Percentiles rank a stretch among this genome's conserved stretches.
Evolutionary conservation across 2,329 filamentous ascomycete species (phyloP).

Genomic region (Verticillium albo-atrum): DNA sequence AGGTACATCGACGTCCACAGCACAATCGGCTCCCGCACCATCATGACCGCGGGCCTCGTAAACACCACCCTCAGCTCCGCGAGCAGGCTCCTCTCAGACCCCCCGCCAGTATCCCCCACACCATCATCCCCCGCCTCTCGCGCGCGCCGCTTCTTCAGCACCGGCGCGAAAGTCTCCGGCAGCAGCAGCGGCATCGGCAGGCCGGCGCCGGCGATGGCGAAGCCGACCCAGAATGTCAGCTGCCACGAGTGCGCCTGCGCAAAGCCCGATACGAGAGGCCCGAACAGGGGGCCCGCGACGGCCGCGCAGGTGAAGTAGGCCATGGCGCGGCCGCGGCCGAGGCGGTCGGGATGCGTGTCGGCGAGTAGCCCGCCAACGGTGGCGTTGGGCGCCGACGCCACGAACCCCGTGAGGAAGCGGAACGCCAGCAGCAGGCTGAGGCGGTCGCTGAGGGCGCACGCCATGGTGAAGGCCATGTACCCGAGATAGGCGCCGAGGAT

Average conservation of each 20-base stretch:
- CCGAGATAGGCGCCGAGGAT: slow-evolving; percentile 39
- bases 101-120: slow-evolving; percentile 24
- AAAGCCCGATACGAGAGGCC: slow-evolving; percentile 62
- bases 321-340: slow-evolving; percentile 55
- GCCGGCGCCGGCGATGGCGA: slow-evolving; percentile 64
- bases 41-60: slow-evolving; percentile 68
- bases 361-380: slow-evolving; percentile 61
- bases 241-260: slow-evolving; percentile 58
- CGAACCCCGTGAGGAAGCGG: slow-evolving; percentile 47
- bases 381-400: slow-evolving; percentile 55
- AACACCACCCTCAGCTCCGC: slow-evolving; percentile 60
- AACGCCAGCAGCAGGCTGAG: slow-evolving; percentile 51
- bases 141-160: slow-evolving; percentile 53
- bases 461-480: slow-evolving; percentile 49
- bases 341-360: slow-evolving; percentile 57
- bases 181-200: slow-evolving; percentile 58
- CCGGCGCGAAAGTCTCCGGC: slow-evolving; percentile 59
- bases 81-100: slow-evolving; percentile 60
- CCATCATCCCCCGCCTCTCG: slow-evolving; percentile 34
- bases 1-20: slow-evolving; percentile 66
- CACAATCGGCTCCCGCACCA: slow-evolving; percentile 68
- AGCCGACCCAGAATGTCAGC: slow-evolving; percentile 66
- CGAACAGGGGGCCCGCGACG: slow-evolving; percentile 63
- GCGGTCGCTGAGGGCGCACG: slow-evolving; percentile 48
- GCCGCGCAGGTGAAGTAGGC: slow-evolving; percentile 61